Evolutionary conservation across 2,329 filamentous ascomycete species (phyloP).

Genomic region (Diplodia intermedia): DNA sequence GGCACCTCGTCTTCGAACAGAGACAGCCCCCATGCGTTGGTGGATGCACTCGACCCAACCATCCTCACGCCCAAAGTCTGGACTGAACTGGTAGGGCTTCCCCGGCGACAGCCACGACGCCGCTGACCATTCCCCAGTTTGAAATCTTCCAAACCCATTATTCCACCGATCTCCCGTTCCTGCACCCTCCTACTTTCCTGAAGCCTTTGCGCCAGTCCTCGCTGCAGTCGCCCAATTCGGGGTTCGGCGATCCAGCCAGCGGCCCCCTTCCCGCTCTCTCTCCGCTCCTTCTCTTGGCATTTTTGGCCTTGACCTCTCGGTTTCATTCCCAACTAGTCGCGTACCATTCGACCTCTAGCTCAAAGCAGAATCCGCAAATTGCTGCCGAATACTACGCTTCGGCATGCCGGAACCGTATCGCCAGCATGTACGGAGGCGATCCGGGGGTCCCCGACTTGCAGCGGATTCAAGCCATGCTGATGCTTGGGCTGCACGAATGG

Average conservation of each 20-base stretch:
- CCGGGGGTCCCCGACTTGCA: conserved; percentile 64
- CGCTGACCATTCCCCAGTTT: conserved; percentile 50
- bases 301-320: conserved; percentile 72
- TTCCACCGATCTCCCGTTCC: conserved; percentile 73
- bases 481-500: conserved; percentile 77
- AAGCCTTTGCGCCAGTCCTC: conserved; percentile 51
- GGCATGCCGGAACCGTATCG: conserved; percentile 61
- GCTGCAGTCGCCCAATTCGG: conserved; percentile 38
- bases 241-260: conserved; percentile 40
- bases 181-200: conserved; percentile 70
- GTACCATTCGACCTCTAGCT: conserved; percentile 60
- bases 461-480: conserved; percentile 70
- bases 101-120: conserved; percentile 30
- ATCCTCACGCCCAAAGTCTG: conserved; percentile 70
- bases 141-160: conserved; percentile 75
- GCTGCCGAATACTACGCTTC: conserved; percentile 71
- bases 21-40: conserved; percentile 53
- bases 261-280: conserved; percentile 39
- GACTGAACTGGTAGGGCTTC: conserved; percentile 61
- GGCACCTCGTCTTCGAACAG: conserved; percentile 50
- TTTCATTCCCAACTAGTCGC: conserved; percentile 68
- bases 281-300: conserved; percentile 66
- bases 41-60: conserved; percentile 67
- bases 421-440: conserved; percentile 57
- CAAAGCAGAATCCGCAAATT: conserved; percentile 59